A percentile compares a stretch with the other conserved stretches of the same genome.
phyloP scores from a whole-genome alignment of 2,329 filamentous ascomycete genomes.

The Fusarium sp. region DNA sequence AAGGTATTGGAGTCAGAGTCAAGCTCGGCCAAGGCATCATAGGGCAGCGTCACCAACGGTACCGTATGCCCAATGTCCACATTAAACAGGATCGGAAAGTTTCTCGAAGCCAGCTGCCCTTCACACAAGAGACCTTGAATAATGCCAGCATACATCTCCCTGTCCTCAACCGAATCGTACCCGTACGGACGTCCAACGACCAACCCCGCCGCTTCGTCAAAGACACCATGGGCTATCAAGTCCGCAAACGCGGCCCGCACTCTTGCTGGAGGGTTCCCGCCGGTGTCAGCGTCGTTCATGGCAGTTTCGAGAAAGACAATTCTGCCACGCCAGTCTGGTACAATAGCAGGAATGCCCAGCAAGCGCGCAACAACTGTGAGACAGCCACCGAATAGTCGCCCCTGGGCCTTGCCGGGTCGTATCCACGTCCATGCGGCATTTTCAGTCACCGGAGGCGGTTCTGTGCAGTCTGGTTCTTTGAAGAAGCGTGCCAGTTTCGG shows the following conservation, averaged over 20 bases:
- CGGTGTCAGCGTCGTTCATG: conserved; percentile 42
- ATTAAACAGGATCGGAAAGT: conserved; percentile 54
- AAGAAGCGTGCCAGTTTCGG: conserved; percentile 40
- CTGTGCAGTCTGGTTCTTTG: conserved; percentile 34
- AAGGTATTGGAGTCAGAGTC: conserved; percentile 52
- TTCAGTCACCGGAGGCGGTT: conserved; percentile 43
- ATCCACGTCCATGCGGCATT: conserved; percentile 51
- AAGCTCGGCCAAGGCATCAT: conserved; percentile 49
- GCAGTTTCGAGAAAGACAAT: conserved; percentile 56
- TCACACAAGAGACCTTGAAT: conserved; percentile 50
- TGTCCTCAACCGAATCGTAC: conserved; percentile 48
- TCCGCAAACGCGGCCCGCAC: conserved; percentile 52
- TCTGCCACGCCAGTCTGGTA: conserved; percentile 50
- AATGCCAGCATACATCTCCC: conserved; percentile 43
- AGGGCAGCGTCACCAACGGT: conserved; percentile 54
- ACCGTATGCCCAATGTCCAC: conserved; percentile 56
- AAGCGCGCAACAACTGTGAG: conserved; percentile 53
- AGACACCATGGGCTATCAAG: conserved; percentile 53
- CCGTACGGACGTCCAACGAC: conserved; percentile 55
- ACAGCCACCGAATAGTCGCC: conserved; percentile 55
- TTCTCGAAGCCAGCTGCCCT: conserved; percentile 43
- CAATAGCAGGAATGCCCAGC: conserved; percentile 46
- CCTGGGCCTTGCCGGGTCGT: conserved; percentile 49
- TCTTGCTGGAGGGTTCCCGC: conserved; percentile 36
- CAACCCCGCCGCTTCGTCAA: conserved; percentile 53